Percentiles rank a stretch among this genome's conserved stretches.
Conservation (phyloP, 2,329 filamentous ascomycete genomes). For the Apiospora pterosperma region DNA sequence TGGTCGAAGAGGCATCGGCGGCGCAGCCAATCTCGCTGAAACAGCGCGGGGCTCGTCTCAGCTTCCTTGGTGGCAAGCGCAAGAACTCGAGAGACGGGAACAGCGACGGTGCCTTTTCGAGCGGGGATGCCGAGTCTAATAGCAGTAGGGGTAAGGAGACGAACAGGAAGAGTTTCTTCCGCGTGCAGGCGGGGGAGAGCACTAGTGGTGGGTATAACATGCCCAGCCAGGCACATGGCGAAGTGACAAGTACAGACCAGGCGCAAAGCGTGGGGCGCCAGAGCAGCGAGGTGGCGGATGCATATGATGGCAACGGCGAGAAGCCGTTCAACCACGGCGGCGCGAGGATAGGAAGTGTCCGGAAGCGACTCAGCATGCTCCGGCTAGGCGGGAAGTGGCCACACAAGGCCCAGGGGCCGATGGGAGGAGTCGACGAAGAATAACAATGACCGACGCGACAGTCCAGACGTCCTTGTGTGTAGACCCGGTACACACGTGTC, state of each 20-base stretch:
- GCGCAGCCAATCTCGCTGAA: slow-evolving; percentile 49
- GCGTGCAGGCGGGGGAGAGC: slow-evolving; percentile 31
- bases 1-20: slow-evolving; percentile 47
- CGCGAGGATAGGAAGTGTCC: slow-evolving; percentile 60
- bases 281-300: slow-evolving; percentile 25
- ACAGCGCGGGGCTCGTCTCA: slow-evolving; percentile 52
- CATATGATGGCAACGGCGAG: slow-evolving; percentile 23
- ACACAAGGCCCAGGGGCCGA: slow-evolving; percentile 45
- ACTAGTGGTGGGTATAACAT: slow-evolving; percentile 12
- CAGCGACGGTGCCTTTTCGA: slow-evolving; percentile 16
- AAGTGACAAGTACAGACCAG: slow-evolving; percentile 17
- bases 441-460: slow-evolving; percentile 21
- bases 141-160: slow-evolving; percentile 33
- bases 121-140: slow-evolving; percentile 20
- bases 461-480: slow-evolving; percentile 2
- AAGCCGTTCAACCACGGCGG: slow-evolving; percentile 32
- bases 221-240: slow-evolving; percentile 14
- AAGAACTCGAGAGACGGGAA: slow-evolving; percentile 34
- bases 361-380: slow-evolving; percentile 75
- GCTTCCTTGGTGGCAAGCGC: slow-evolving; percentile 53
- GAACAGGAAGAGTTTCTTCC: slow-evolving; percentile 45
- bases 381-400: slow-evolving; percentile 66
- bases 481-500: not conserved
- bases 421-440: slow-evolving; percentile 56
- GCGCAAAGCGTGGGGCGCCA: slow-evolving; percentile 20